Base-by-base conservation (phyloP, 495 filamentous ascomycete genomes). In the Aspergillus leporis region DNA sequence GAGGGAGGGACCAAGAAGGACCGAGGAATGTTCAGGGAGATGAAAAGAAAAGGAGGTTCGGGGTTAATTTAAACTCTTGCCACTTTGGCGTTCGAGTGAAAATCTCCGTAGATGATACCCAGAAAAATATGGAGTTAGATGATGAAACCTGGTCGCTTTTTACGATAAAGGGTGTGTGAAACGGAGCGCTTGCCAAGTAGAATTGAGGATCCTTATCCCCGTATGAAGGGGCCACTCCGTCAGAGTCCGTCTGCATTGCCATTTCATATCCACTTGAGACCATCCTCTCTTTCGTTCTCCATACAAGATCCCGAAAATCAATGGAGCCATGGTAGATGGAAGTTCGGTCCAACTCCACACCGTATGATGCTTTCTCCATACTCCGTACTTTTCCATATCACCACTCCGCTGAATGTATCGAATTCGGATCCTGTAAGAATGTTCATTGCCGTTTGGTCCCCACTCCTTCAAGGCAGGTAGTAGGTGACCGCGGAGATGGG, bases 11-110 rank as follows among this genome's bases (percentile, higher is more conserved):
- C 30, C 4, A 10, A 36, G 16, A 41, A n/a, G 6, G 38, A 3
- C 25, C 3, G 38, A 14, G 38, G 14, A 41, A 41, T 12, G 38
- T 16, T n/a, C 9, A 14, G 34, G 34, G 34, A 14, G 34, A 36
- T 2, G 10, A 12, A 28, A 28, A 28, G 25, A 28, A 28, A 28
- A 28, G n/a, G n/a, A n/a, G n/a, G n/a, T n/a, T 22, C 21, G 13
- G 49, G 48, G 45, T 54, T 31, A 28, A 54, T 48, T 60, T 60
- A 54, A 60, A 48, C 57, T 53, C 51, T 40, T 46, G 13, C 28
- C 22, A n/a, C 36, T 34, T 19, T 14, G 21, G 34, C 12, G 36
- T 52, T 47, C 34, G 50, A 28, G 34, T 47, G 25, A 19, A 59
- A 47, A 53, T 38, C 50, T 34, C 18, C 28, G 50, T 23, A 47